Base-by-base conservation (phyloP, 2,329 filamentous ascomycete genomes). In the Trichophyton mentagrophytes region DNA sequence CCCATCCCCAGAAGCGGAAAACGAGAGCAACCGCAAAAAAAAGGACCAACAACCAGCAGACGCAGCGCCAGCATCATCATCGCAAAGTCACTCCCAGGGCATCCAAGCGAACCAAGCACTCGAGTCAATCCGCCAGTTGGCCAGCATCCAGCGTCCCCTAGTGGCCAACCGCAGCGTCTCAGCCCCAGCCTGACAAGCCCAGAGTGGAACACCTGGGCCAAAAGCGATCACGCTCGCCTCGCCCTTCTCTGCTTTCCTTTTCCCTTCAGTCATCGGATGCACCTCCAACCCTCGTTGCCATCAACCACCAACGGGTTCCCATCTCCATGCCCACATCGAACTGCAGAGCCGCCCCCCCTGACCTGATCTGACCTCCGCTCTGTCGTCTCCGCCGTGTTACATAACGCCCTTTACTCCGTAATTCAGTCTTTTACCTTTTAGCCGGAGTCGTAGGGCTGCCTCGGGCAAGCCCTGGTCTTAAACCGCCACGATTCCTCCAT, bases 401-500 rank as follows among this genome's bases (percentile, higher is more conserved):
- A 27, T 51, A 25, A 51, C 62, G 38, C 40, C 13, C 33, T 11
- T 38, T 38, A 38, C 33, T 38, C 33, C 33, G 33, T 38, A 38
- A 38, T 38, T 38, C 33, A 2, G 8, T 57, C 17, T 38, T 57
- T 59, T 59, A 38, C 33, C 57, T 61, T 53, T 53, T 57, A 44
- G 55, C 58, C 36, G 36, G 59, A 59, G 33, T 60, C 60, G 55
- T 62, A 71, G 85, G 81, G 86, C 85, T 88, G 85, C 85, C 85
- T 82, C 25, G 81, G 75, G 76, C 82, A 87, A 91, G 89, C 88
- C 86, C 85, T 61, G 80, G 81, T 73, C 76, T 71, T 69, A 51
- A 38, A 78, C 80, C 79, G 82, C 81, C 90, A 96, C 84, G 77
- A 96, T 96, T 96, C 83, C 88, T 84, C 80, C 85, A 72, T 78